Conservation (phyloP, 176 grass and related monocot genomes). For the Eragrostis curvula region DNA sequence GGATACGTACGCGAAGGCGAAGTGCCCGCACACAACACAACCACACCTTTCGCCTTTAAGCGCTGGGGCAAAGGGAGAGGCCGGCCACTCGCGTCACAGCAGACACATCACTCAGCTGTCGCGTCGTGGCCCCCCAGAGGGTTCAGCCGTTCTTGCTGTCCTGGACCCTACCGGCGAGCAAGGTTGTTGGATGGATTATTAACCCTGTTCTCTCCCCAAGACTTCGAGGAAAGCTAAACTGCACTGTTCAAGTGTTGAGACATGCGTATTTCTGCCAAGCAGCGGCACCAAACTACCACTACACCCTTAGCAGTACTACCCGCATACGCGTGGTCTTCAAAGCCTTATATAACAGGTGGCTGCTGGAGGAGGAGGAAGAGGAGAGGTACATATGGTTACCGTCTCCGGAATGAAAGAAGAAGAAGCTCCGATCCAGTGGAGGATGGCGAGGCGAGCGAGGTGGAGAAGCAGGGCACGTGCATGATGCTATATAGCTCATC, state of each 20-base stretch:
- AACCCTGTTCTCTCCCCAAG: not conserved
- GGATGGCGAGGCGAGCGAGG: slow-evolving; percentile 55
- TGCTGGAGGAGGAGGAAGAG: not conserved
- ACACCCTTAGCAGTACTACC: not conserved
- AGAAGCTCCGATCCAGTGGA: not conserved
- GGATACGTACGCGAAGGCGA: not conserved
- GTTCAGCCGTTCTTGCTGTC: slow-evolving; percentile 8
- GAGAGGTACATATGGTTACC: not conserved
- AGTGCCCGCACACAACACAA: not conserved
- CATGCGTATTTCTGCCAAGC: not conserved
- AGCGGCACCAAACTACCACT: not conserved
- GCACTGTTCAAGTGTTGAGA: not conserved
- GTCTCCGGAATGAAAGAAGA: not conserved
- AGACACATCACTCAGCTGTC: slow-evolving; percentile 20
- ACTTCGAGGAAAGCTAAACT: not conserved
- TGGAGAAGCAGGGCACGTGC: slow-evolving; percentile 80
- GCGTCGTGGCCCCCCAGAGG: slow-evolving; percentile 7
- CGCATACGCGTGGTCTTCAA: not conserved
- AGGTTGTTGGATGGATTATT: slow-evolving; percentile 32
- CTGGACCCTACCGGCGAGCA: slow-evolving; percentile 26
- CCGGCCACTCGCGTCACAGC: not conserved
- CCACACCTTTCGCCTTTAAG: not conserved
- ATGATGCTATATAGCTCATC: not conserved
- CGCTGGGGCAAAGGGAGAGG: not conserved
- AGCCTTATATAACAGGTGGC: slow-evolving; percentile 27